Evolutionary conservation across 108 stramenopile genomes (phyloP).

Genomic region (Fistulifera pelliculosa): DNA sequence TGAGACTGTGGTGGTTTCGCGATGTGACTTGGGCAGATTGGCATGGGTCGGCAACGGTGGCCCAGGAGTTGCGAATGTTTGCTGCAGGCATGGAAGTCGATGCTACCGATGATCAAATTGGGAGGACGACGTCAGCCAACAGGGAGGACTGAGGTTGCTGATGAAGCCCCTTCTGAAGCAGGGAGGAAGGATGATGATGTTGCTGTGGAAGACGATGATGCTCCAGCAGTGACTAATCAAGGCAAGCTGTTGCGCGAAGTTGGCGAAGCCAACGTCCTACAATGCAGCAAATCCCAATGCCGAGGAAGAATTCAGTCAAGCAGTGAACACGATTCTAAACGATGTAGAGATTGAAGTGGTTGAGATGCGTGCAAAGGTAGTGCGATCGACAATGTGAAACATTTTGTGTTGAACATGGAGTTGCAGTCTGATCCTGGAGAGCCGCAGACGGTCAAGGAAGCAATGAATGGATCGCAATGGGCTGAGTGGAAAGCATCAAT

Average conservation of each 20-base stretch:
- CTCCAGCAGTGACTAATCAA: neutral
- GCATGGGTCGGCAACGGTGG: too few relatives aligned
- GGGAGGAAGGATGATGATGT: constrained; percentile 1
- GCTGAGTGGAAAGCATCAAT: neutral
- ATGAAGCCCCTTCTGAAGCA: neutral
- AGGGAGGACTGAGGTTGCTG: neutral
- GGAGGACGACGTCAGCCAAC: neutral
- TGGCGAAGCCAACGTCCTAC: constrained; percentile 5
- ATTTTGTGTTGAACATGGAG: constrained; percentile 4
- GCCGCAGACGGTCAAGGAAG: constrained; percentile 2
- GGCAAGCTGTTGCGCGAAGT: too few relatives aligned
- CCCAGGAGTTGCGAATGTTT: neutral
- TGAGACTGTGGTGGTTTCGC: neutral
- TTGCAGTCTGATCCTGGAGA: constrained; percentile 2
- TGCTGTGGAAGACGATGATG: neutral
- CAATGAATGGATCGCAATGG: constrained; percentile 4
- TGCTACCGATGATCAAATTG: neutral
- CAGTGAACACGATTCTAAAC: too few relatives aligned
- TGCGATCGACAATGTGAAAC: neutral
- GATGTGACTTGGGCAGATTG: neutral
- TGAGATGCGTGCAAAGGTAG: too few relatives aligned
- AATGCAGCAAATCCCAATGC: neutral
- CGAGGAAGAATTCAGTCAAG: neutral
- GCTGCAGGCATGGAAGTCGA: neutral
- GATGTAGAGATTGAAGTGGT: too few relatives aligned